These are phyloP conservation scores for Pythium sukuiense DNA, from an alignment of 352 stramenopile species.

Conservation along the genomic window DNA sequence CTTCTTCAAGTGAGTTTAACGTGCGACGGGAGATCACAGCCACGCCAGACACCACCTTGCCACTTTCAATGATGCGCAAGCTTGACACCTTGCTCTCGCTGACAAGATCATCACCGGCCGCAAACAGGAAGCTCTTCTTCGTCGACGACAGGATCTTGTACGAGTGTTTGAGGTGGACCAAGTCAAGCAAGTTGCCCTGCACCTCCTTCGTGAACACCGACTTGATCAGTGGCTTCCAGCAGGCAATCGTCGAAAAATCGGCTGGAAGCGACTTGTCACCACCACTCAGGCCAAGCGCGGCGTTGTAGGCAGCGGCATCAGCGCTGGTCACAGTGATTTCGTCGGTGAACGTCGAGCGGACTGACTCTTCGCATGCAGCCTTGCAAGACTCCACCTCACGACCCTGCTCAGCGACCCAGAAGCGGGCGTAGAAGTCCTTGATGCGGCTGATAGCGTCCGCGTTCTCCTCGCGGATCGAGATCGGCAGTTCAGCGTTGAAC, in stretches of 20 bases:
- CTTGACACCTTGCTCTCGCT: conserved; percentile 71
- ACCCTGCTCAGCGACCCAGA: conserved; percentile 66
- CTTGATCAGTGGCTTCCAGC: conserved; percentile 81
- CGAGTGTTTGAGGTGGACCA: conserved; percentile 86
- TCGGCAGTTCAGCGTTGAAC: conserved; percentile 44
- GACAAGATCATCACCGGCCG: conserved; percentile 65
- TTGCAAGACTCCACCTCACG: conserved; percentile 62
- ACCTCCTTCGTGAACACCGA: conserved; percentile 84
- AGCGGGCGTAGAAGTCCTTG: conserved; percentile 76
- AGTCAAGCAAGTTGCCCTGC: conserved; percentile 73
- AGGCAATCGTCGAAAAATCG: conserved; percentile 80
- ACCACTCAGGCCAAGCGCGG: conserved; percentile 43
- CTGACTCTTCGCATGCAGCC: conserved; percentile 54
- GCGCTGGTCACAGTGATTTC: conserved; percentile 60
- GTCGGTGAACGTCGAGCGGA: conserved; percentile 57
- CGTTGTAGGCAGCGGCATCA: conserved; percentile 64
- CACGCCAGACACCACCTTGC: conserved; percentile 77
- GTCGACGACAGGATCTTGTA: conserved; percentile 61
- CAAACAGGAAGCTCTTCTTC: conserved; percentile 42
- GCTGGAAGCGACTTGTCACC: conserved; percentile 41
- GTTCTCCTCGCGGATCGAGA: conserved; percentile 51
- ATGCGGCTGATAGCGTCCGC: conserved; percentile 52
- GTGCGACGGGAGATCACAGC: conserved; percentile 66
- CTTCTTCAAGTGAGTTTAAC: conserved; percentile 48
- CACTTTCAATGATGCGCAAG: conserved; percentile 73